Evolutionary conservation across 2,329 filamentous ascomycete species (phyloP).

Genomic region (Penicillium verrucosum): DNA sequence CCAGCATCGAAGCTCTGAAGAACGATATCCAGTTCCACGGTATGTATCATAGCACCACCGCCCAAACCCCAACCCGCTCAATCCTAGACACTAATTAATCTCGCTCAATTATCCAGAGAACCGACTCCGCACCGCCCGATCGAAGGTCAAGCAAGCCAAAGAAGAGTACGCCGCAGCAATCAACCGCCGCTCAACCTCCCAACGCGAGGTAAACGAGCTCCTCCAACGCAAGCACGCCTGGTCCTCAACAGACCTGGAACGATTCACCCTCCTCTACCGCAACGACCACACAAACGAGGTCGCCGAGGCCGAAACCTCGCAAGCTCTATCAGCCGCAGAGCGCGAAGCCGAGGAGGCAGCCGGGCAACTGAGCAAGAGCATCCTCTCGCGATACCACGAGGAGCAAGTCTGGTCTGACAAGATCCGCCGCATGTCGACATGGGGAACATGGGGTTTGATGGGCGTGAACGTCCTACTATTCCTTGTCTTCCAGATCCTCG

Average conservation of each 20-base stretch:
- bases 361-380: conserved; percentile 72
- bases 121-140: conserved; percentile 54
- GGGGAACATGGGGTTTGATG: conserved; percentile 98
- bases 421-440: conserved; percentile 91
- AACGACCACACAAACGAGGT: conserved; percentile 92
- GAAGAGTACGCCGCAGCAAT: conserved; percentile 79
- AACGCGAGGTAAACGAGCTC: conserved; percentile 92
- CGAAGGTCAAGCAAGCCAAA: conserved; percentile 67
- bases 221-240: conserved; percentile 92
- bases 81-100: conserved; percentile 1
- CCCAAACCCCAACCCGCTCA: too few relatives aligned
- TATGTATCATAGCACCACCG: conserved; percentile 29
- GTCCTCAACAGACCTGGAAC: conserved; percentile 81
- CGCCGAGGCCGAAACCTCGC: conserved; percentile 68
- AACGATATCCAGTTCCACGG: conserved; percentile 67
- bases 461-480: conserved; percentile 91
- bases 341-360: conserved; percentile 73
- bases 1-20: conserved; percentile 83
- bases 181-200: conserved; percentile 76
- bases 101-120: conserved; percentile 45
- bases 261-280: conserved; percentile 89
- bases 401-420: conserved; percentile 99
- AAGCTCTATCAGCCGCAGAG: conserved; percentile 71
- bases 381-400: conserved; percentile 91
- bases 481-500: conserved; percentile 77